These are phyloP conservation scores for Crucihimalaya himalaica DNA, from an alignment of 345 rosid species.

Conservation along the genomic window DNA sequence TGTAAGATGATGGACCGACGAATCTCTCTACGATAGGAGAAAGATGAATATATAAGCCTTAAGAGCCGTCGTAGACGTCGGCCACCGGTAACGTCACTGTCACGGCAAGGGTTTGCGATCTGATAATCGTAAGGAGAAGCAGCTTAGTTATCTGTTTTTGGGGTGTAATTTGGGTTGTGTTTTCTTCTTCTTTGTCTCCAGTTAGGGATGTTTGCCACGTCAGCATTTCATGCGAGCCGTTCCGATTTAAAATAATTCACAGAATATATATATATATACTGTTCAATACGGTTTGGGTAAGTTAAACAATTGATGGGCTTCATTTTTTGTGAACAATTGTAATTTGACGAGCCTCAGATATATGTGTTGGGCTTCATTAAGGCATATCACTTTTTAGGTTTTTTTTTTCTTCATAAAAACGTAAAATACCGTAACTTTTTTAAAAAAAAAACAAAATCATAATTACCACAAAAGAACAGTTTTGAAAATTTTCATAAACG, in stretches of 20 bases:
- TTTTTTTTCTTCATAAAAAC: no score
- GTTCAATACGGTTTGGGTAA: background rate
- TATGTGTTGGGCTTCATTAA: background rate
- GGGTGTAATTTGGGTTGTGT: slow-evolving; percentile 26
- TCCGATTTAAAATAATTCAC: slow-evolving; percentile 22
- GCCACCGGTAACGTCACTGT: slow-evolving; percentile 21
- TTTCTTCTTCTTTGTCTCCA: slow-evolving; percentile 12
- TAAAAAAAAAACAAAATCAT: no score
- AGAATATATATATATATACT: background rate
- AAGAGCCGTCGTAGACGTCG: slow-evolving; percentile 1
- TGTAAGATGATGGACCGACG: background rate
- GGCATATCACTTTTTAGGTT: no score
- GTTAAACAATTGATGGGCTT: background rate
- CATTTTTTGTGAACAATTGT: background rate
- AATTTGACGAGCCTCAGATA: background rate
- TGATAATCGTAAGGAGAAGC: slow-evolving; percentile 21
- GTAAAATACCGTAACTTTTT: no score
- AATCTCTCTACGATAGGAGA: slow-evolving; percentile 15
- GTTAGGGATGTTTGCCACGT: slow-evolving; percentile 35
- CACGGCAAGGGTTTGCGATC: slow-evolving; percentile 35
- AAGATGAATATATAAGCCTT: slow-evolving; percentile 4
- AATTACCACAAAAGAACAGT: no score
- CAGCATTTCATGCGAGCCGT: slow-evolving; percentile 18
- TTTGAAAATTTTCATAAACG: no score
- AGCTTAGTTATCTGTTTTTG: slow-evolving; percentile 15